phyloP scores from a whole-genome alignment of 2,329 filamentous ascomycete genomes.

The Monilinia polystroma region DNA sequence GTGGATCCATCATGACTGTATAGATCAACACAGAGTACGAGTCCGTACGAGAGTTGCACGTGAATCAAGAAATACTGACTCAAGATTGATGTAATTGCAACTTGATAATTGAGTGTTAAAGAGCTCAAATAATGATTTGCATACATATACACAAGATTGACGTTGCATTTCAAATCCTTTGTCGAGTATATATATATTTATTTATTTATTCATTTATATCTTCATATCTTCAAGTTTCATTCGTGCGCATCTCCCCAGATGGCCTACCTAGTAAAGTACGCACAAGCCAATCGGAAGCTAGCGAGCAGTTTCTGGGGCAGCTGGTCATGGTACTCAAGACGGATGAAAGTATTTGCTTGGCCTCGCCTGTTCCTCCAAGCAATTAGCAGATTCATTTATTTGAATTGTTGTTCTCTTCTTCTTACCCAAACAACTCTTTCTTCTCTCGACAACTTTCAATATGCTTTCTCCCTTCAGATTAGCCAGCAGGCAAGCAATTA shows the following conservation, averaged over 20 bases:
- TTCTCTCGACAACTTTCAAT: conserved; percentile 35
- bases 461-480: conserved; percentile 59
- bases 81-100: not conserved
- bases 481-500: conserved; percentile 50
- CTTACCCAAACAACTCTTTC: not conserved
- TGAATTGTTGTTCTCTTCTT: conserved; percentile 9
- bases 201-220: too few relatives aligned
- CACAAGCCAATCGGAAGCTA: conserved; percentile 22
- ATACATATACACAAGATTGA: too few relatives aligned
- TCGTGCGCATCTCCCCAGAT: not conserved
- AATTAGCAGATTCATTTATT: conserved; percentile 16
- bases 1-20: conserved; percentile 2
- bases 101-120: too few relatives aligned
- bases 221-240: not conserved
- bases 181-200: too few relatives aligned
- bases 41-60: not conserved
- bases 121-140: too few relatives aligned
- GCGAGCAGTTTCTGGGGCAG: conserved; percentile 18
- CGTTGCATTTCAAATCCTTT: too few relatives aligned
- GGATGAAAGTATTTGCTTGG: not conserved
- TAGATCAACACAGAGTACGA: too few relatives aligned
- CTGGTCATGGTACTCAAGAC: not conserved
- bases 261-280: too few relatives aligned
- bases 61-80: not conserved
- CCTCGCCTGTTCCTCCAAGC: conserved; percentile 12